Percentiles rank a stretch among this genome's conserved stretches.
These are phyloP conservation scores for Rosa multiflora DNA, from an alignment of 306 rosid species.

Conservation along the genomic window DNA sequence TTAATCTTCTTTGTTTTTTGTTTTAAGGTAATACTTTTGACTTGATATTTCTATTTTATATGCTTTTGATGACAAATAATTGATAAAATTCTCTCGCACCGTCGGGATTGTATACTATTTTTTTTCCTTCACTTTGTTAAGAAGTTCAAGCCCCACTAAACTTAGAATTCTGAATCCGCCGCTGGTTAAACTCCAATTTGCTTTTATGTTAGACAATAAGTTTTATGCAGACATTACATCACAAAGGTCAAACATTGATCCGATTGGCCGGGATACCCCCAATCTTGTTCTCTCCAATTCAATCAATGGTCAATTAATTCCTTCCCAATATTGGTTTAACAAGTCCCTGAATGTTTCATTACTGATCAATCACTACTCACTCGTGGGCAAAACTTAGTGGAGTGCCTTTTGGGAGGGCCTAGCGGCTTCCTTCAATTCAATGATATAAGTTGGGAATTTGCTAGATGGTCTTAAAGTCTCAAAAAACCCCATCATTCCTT, in stretches of 20 bases:
- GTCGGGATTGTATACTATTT: too few relatives aligned
- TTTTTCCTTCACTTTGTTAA: too few relatives aligned
- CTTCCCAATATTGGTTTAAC: not conserved
- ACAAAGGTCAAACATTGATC: constrained; percentile 2
- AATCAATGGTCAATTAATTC: not conserved
- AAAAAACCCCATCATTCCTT: not conserved
- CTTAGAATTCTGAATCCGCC: too few relatives aligned
- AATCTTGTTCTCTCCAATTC: not conserved
- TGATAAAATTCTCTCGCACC: not conserved
- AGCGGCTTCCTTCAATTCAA: not conserved
- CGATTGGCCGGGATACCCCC: not conserved
- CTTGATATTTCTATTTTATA: not conserved
- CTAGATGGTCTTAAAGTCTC: not conserved
- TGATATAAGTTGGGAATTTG: not conserved
- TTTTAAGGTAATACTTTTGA: not conserved
- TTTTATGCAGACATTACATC: not conserved
- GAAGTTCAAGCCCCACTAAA: too few relatives aligned
- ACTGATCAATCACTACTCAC: not conserved
- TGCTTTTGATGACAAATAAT: not conserved
- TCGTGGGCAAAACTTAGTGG: not conserved
- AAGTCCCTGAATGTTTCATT: not conserved
- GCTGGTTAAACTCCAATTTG: too few relatives aligned
- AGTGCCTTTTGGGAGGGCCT: not conserved
- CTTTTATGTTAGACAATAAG: not conserved
- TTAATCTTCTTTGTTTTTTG: too few relatives aligned